A percentile compares a stretch with the other conserved stretches of the same genome.
Evolutionary conservation across 1,139 yeast genomes (phyloP).

Genomic region (Oligophagozyma castellii): DNA sequence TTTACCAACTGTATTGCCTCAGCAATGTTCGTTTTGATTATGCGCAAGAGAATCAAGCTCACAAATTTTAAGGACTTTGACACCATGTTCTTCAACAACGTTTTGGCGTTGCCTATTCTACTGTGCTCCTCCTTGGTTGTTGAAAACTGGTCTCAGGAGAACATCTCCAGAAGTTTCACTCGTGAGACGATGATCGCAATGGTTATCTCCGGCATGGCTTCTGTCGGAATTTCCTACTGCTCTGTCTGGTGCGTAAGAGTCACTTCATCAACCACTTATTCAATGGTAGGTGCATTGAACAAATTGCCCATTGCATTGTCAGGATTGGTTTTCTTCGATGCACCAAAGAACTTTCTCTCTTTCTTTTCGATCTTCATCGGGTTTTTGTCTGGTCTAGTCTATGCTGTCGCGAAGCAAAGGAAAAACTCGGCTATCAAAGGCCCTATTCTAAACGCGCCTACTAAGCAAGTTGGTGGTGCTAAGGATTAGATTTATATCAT

Average conservation of each 20-base stretch:
- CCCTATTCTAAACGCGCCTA: too few relatives aligned
- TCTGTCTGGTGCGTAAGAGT: slow-evolving; percentile 99
- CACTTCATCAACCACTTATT: slow-evolving; percentile 93
- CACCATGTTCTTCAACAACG: slow-evolving; percentile 95
- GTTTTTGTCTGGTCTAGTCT: slow-evolving; percentile 86
- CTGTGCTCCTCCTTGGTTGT: slow-evolving; percentile 56
- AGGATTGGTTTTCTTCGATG: slow-evolving; percentile 86
- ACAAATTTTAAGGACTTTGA: slow-evolving; percentile 96
- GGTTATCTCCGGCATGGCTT: slow-evolving; percentile 83
- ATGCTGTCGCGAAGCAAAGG: slow-evolving; percentile 83
- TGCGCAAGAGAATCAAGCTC: slow-evolving; percentile 95
- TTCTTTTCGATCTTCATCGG: slow-evolving; percentile 85
- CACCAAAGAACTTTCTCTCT: slow-evolving; percentile 87
- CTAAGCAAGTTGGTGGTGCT: too few relatives aligned
- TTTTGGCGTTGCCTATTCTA: slow-evolving; percentile 81
- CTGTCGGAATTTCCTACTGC: slow-evolving; percentile 95
- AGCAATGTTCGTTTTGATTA: slow-evolving; percentile 81
- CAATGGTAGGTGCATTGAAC: slow-evolving; percentile 98
- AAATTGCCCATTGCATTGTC: slow-evolving; percentile 94
- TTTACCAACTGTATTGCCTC: slow-evolving; percentile 83
- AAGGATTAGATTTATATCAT: too few relatives aligned
- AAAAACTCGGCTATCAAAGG: too few relatives aligned
- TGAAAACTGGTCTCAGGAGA: slow-evolving; percentile 87
- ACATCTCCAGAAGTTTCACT: slow-evolving; percentile 60
- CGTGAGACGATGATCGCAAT: slow-evolving; percentile 68